Conservation (phyloP, 345 rosid species). For the Raphanus sativus region DNA sequence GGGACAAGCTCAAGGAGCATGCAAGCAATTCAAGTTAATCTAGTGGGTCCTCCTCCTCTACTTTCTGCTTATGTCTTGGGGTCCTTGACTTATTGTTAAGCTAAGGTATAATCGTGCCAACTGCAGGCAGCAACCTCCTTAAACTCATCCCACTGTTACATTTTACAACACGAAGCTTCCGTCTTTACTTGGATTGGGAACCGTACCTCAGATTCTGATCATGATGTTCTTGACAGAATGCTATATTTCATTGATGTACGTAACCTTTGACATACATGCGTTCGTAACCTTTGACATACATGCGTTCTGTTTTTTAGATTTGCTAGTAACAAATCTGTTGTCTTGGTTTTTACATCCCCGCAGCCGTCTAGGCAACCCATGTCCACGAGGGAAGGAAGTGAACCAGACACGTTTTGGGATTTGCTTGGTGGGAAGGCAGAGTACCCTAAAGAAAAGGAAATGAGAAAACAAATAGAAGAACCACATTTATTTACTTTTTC, state of each 20-base stretch:
- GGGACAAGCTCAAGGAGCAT: conserved; percentile 60
- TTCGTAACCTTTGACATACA: conserved; percentile 27
- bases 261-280: conserved; percentile 7
- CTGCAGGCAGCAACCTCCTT: conserved; percentile 67
- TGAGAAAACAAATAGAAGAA: conserved; percentile 54
- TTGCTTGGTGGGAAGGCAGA: conserved; percentile 78
- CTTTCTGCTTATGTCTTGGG: conserved; percentile 12
- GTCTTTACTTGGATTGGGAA: conserved; percentile 76
- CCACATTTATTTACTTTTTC: conserved; percentile 57
- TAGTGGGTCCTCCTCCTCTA: conserved; percentile 45
- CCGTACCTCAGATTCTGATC: conserved; percentile 61
- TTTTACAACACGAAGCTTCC: conserved; percentile 60
- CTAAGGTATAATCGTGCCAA: conserved; percentile 15
- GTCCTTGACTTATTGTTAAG: not conserved
- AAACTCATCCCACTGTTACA: conserved; percentile 80
- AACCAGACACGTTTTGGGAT: conserved; percentile 79
- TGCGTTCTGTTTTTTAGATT: not conserved
- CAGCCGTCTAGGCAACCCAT: conserved; percentile 75
- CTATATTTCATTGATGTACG: conserved; percentile 69
- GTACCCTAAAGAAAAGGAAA: conserved; percentile 64
- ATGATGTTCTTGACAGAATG: conserved; percentile 76
- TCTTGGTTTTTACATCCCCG: conserved; percentile 38
- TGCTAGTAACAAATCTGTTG: not conserved
- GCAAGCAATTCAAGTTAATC: conserved; percentile 88
- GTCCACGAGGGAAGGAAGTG: conserved; percentile 76